A percentile compares a stretch with the other conserved stretches of the same genome.
These are phyloP conservation scores for Elsinoe arachidis DNA, from an alignment of 2,329 filamentous ascomycete genomes.

Conservation along the genomic window DNA sequence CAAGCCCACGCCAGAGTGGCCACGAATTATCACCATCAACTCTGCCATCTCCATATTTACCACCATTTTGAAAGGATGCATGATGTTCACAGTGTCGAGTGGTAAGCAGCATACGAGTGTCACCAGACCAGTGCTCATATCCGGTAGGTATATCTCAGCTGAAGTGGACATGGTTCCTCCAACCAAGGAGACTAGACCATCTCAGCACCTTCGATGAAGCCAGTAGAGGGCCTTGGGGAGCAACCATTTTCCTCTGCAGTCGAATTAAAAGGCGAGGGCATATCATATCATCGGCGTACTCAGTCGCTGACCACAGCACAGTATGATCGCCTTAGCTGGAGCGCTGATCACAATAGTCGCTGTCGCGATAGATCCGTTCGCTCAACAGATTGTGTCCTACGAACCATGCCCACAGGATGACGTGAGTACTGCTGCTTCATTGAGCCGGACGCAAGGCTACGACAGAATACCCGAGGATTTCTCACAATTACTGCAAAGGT, in stretches of 20 bases:
- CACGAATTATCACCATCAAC: not conserved
- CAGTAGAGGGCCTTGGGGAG: constrained; percentile 2
- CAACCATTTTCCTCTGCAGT: not conserved
- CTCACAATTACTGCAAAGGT: not conserved
- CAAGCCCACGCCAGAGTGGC: not conserved
- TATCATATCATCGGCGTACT: not conserved
- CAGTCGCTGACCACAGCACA: not conserved
- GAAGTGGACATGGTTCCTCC: not conserved
- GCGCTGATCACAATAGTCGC: not conserved
- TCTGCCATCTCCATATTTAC: not conserved
- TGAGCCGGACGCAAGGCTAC: not conserved
- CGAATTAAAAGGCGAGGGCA: not conserved
- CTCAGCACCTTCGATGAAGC: not conserved
- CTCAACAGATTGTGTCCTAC: not conserved
- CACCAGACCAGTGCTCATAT: not conserved
- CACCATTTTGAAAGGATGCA: not conserved
- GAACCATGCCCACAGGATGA: not conserved
- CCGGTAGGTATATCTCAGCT: not conserved
- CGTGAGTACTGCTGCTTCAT: not conserved
- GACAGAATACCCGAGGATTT: not conserved
- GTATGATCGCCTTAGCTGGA: not conserved
- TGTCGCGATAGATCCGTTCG: not conserved
- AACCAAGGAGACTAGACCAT: not conserved
- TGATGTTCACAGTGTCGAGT: not conserved
- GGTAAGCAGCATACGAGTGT: not conserved